These are phyloP conservation scores for Monosporascus sp. DNA, from an alignment of 2,329 filamentous ascomycete genomes.

Conservation along the genomic window DNA sequence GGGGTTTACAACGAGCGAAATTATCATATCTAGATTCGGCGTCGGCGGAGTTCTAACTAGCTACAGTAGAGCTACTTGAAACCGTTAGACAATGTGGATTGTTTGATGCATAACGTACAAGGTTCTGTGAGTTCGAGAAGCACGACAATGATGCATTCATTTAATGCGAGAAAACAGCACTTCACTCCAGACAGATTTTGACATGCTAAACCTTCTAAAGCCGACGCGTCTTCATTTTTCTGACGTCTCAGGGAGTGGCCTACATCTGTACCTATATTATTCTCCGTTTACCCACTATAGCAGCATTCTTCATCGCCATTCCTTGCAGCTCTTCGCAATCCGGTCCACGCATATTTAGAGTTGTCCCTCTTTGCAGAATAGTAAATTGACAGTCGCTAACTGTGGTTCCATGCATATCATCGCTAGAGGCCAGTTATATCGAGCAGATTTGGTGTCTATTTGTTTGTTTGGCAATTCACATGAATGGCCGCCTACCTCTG, in stretches of 20 bases:
- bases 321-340: no score
- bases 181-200: no score
- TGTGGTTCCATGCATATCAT: background rate
- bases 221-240: no score
- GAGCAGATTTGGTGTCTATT: background rate
- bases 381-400: background rate
- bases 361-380: background rate
- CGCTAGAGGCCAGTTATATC: background rate
- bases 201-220: no score
- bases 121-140: background rate
- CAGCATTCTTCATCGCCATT: no score
- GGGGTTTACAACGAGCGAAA: background rate
- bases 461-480: conserved; percentile 10
- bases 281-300: no score
- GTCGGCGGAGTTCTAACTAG: background rate
- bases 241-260: no score
- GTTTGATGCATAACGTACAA: background rate
- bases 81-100: background rate
- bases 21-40: background rate
- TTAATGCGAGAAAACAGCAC: background rate
- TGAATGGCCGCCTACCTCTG: background rate
- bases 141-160: background rate
- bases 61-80: background rate
- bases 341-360: no score
- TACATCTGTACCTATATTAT: no score